phyloP scores from a whole-genome alignment of 1,139 yeast genomes.

The Blastobotrys ciferrii region DNA sequence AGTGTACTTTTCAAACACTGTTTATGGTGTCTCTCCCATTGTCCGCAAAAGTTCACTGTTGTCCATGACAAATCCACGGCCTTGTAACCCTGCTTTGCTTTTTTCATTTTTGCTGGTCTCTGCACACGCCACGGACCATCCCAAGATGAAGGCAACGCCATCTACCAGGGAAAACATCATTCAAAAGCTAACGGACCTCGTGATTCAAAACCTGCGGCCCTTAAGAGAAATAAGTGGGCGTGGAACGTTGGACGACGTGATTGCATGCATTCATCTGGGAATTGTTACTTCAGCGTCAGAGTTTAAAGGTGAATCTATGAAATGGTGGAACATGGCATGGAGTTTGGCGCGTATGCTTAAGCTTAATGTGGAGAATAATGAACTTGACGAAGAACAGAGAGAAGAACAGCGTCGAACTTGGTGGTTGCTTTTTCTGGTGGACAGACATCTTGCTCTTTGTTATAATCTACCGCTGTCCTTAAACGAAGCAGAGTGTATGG shows the following conservation, averaged over 20 bases:
- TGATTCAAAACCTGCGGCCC: conserved; percentile 12
- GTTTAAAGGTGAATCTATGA: conserved; percentile 37
- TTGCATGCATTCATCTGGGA: conserved; percentile 38
- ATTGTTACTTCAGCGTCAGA: conserved; percentile 40
- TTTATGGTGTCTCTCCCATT: conserved; percentile 28
- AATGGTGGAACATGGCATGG: conserved; percentile 40
- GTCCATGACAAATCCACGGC: conserved; percentile 28
- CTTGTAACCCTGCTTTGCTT: conserved; percentile 34
- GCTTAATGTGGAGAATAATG: conserved; percentile 31
- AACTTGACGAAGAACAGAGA: conserved; percentile 32
- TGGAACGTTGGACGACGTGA: conserved; percentile 38
- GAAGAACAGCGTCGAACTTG: conserved; percentile 42
- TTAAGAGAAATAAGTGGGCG: conserved; percentile 9
- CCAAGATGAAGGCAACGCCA: conserved; percentile 31
- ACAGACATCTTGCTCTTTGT: conserved; percentile 39
- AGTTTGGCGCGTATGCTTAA: conserved; percentile 32
- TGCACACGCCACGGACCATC: conserved; percentile 40
- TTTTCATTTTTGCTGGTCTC: conserved; percentile 36
- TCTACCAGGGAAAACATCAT: conserved; percentile 16
- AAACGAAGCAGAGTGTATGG: conserved; percentile 34
- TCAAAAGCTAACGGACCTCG: conserved; percentile 12
- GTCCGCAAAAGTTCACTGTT: conserved; percentile 22
- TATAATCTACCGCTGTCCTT: conserved; percentile 35
- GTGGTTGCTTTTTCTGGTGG: conserved; percentile 42
- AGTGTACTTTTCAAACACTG: conserved; percentile 26